Conservation (phyloP, 2,329 filamentous ascomycete species). For the Ascochyta rabiei region DNA sequence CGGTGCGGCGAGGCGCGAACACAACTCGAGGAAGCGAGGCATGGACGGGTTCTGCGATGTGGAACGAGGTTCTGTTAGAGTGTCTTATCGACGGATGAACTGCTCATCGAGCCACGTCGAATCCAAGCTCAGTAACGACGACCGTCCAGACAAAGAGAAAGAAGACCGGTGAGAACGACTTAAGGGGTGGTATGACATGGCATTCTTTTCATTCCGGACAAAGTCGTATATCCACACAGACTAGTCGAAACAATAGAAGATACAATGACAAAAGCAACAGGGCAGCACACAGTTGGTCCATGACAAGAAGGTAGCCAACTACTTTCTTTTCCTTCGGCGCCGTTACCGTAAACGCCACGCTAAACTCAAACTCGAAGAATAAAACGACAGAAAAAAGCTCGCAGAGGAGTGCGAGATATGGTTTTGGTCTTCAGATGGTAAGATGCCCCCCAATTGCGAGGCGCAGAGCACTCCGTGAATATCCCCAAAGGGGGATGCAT, state of each 20-base stretch:
- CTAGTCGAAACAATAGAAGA: background rate
- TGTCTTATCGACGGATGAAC: conserved; percentile 1
- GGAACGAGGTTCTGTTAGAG: conserved; percentile 2
- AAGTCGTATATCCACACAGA: background rate
- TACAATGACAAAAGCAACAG: background rate
- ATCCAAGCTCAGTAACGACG: background rate
- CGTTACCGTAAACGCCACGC: conserved; percentile 15
- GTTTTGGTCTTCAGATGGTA: no score
- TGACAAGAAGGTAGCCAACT: background rate
- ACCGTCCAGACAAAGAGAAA: background rate
- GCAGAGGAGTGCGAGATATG: background rate
- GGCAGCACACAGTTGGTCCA: background rate
- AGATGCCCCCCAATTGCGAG: no score
- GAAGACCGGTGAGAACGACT: background rate
- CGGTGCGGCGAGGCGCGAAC: background rate
- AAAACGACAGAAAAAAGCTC: background rate
- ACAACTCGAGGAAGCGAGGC: background rate
- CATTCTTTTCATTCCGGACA: background rate
- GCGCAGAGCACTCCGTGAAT: no score
- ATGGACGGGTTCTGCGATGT: background rate
- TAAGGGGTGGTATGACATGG: background rate
- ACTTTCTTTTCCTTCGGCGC: background rate
- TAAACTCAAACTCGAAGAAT: conserved; percentile 4
- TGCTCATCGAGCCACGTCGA: background rate
- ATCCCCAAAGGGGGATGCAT: no score